Base-by-base conservation (phyloP, 371 early-diverging fungal species). In the Mortierella sp. region DNA sequence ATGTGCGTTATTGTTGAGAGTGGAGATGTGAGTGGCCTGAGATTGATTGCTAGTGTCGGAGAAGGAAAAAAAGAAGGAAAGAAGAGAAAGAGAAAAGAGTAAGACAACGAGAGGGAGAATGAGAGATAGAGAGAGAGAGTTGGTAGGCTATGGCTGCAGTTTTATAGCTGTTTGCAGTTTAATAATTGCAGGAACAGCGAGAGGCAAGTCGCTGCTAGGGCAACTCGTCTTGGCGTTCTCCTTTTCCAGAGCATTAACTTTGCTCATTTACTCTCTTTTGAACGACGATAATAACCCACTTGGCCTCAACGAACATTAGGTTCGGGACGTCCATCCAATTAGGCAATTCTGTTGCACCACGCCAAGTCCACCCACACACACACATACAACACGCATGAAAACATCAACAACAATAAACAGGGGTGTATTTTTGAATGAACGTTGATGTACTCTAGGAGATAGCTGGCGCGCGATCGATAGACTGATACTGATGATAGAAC, bases 221-320 rank as follows among this genome's bases (percentile, higher is more conserved):
- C n/a, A 12, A 12, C 11, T 27, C 51, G 51, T 51, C 60, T 60
- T 60, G 60, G 60, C 60, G 60, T 60, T 60, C 60, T 60, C 60
- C 60, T 32, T 60, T 60, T 60, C 32, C 11, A 32, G 32, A 29
- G 14, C 16, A 60, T 18, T 32, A 32, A 27, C 60, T 12, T 8
- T 27, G 18, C n/a, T 32, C 16, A 0, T 32, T 32, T 32, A 3
- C 5, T 60, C 60, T 32, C 35, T 32, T 14, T 32, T 55, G 55
- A 55, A 55, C 56, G 11, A 55, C 51, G 51, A 21, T 5, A 32
- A 51, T 21, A 51, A 51, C 4, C 14, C 60, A 27, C 29, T 51
- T 51, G 51, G 32, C 60, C 35, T 60, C 32, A 60, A 32, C 18
- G 4, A 16, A 32, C 29, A 60, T 60, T 4, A 32, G 6, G 16